Evolutionary conservation across 805 yeast species (phyloP), one percentile per base, ranked within the genome.

Genomic region (Myxozyma sirexii): DNA sequence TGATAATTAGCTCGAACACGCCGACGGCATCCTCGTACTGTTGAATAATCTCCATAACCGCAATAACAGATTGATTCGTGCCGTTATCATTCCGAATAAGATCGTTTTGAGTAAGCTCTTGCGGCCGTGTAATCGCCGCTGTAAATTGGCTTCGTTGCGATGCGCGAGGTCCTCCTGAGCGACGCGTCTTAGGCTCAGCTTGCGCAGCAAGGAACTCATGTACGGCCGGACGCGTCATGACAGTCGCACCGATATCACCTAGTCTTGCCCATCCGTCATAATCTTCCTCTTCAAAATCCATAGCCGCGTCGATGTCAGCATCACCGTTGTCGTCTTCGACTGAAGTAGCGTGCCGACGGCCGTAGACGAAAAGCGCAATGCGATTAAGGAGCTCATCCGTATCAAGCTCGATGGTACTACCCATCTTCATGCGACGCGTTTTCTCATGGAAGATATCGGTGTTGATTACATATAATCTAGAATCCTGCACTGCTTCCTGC

Each of bases 1-100:
- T 85, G 19, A 92, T 76, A 52, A 89, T 81, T 66, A 88, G 85
- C 62, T 79, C 76, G 69, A 83, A 89, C 47, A 91, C 75, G 56
- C 83, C 82, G 7, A 90, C 77, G 7, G 77, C 77, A 19, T 41
- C 43, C 15, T 54, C 53, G 21, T 31, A n/a, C 19, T 37, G 41
- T 21, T 48, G 35, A n/a, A 64, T 47, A 19, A 39, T 19, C n/a
- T 46, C 39, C 41, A 37, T 46, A 13, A 64, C 58, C 49, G 49
- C 47, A 24, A 62, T 31, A 12, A 62, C 64, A 7, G 50, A 43
- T 5, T 55, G 48, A 19, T 51, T 23, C 15, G 66, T 62, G 29
- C 50, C 54, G 41, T 60, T 56, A 45, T 62, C 57, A 31, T 48
- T 38, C 17, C 38, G 51, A 15, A 51, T 43, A 19, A 62, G 31